Evolutionary conservation across 2,329 filamentous ascomycete genomes (phyloP).

Genomic region (Aspergillus brunneoviolaceus): DNA sequence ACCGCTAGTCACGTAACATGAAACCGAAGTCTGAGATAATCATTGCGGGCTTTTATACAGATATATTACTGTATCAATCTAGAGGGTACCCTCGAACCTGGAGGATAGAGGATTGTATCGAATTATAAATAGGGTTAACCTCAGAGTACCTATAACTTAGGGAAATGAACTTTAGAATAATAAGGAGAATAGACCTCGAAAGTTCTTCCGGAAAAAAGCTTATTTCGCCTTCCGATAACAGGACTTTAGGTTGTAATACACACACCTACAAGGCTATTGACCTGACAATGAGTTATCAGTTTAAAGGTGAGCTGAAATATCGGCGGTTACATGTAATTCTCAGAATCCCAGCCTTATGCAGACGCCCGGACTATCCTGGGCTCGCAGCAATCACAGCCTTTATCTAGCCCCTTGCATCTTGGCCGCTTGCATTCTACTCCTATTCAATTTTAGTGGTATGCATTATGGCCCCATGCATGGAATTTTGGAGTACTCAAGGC

Average conservation of each 20-base stretch:
- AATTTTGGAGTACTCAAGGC: not conserved
- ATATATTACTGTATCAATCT: too few species aligned
- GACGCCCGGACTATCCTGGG: not conserved
- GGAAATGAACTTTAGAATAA: too few species aligned
- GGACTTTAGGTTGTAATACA: not conserved
- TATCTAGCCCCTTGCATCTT: not conserved
- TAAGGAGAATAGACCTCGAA: too few species aligned
- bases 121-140: too few species aligned
- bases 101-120: too few species aligned
- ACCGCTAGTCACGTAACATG: not conserved
- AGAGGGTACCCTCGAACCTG: too few species aligned
- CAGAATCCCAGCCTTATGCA: not conserved
- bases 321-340: not conserved
- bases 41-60: not conserved
- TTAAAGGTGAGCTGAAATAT: not conserved
- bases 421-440: not conserved
- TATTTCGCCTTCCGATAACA: not conserved
- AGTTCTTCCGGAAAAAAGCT: too few species aligned
- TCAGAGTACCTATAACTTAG: too few species aligned
- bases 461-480: not conserved
- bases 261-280: too few species aligned
- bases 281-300: not conserved
- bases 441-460: too few species aligned
- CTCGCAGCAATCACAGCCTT: not conserved
- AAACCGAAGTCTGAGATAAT: not conserved